phyloP scores from a whole-genome alignment of 2,329 filamentous ascomycete genomes.

The Dichotomopilus funicola region DNA sequence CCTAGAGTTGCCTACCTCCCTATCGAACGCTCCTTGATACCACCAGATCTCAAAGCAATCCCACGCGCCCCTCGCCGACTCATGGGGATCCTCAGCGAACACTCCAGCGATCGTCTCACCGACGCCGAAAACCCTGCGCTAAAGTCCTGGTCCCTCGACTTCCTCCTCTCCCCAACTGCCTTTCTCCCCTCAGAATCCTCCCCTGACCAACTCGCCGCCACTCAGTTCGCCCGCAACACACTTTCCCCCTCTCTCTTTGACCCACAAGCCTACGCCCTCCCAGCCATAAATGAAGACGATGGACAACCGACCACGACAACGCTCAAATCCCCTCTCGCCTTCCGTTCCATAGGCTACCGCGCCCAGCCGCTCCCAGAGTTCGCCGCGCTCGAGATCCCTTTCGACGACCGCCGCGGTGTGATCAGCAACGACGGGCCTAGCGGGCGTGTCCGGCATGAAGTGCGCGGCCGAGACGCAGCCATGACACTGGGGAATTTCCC shows the following conservation, averaged over 20 bases:
- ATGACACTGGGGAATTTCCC: slow-evolving; percentile 44
- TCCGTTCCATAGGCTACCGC: slow-evolving; percentile 93
- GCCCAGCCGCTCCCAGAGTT: slow-evolving; percentile 73
- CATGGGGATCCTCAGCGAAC: slow-evolving; percentile 74
- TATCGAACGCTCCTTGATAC: slow-evolving; percentile 60
- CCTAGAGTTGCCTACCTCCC: slow-evolving; percentile 64
- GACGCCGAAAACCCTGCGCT: slow-evolving; percentile 29
- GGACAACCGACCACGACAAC: slow-evolving; percentile 30
- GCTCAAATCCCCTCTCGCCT: slow-evolving; percentile 65
- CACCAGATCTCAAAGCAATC: slow-evolving; percentile 59
- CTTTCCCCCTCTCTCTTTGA: slow-evolving; percentile 48
- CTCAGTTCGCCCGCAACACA: slow-evolving; percentile 59
- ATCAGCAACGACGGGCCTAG: slow-evolving; percentile 74
- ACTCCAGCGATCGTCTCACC: slow-evolving; percentile 44
- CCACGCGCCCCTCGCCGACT: slow-evolving; percentile 70
- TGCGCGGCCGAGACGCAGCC: slow-evolving; percentile 27
- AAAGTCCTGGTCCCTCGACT: slow-evolving; percentile 79
- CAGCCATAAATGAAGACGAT: slow-evolving; percentile 25
- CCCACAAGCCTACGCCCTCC: slow-evolving; percentile 40
- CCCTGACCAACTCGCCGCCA: slow-evolving; percentile 50
- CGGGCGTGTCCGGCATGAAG: slow-evolving; percentile 53
- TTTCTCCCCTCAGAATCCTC: slow-evolving; percentile 50
- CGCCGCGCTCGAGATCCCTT: slow-evolving; percentile 64
- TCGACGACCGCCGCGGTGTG: slow-evolving; percentile 66
- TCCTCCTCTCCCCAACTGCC: slow-evolving; percentile 68